Conservation (phyloP, 1,284 basidiomycete genomes). For the Ganoderma lingzhi region DNA sequence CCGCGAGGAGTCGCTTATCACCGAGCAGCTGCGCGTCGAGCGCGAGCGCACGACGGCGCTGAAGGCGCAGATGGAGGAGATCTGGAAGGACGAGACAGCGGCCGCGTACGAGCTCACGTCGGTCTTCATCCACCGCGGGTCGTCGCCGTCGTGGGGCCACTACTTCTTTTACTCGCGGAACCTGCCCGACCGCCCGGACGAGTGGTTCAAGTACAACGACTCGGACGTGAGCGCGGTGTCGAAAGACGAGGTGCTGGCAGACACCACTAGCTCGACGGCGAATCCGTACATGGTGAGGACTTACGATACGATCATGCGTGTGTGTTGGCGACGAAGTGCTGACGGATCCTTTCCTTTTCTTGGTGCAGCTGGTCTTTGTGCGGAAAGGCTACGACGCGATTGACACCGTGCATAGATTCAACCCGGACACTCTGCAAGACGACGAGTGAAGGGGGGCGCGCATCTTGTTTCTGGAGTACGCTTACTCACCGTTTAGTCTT, state of each 20-base stretch:
- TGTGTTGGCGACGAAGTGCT: background rate
- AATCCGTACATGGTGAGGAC: slow-evolving; percentile 82
- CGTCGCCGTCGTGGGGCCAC: slow-evolving; percentile 84
- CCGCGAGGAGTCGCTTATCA: slow-evolving; percentile 60
- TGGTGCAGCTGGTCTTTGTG: slow-evolving; percentile 77
- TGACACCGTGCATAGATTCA: slow-evolving; percentile 77
- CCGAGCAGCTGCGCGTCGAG: slow-evolving; percentile 68
- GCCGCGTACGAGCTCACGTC: slow-evolving; percentile 92
- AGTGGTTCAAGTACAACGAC: slow-evolving; percentile 97
- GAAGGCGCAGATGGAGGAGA: slow-evolving; percentile 75
- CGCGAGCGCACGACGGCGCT: slow-evolving; percentile 62
- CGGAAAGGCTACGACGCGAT: slow-evolving; percentile 78
- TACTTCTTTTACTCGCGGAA: slow-evolving; percentile 91
- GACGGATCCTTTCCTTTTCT: background rate
- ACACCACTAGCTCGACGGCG: slow-evolving; percentile 83
- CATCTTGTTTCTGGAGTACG: no score
- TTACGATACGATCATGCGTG: no score
- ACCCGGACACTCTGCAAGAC: slow-evolving; percentile 35
- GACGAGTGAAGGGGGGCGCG: slow-evolving; percentile 21
- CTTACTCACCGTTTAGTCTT: background rate
- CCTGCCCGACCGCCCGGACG: slow-evolving; percentile 76
- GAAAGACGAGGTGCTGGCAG: slow-evolving; percentile 81
- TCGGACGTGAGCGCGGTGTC: slow-evolving; percentile 77
- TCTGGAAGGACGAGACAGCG: slow-evolving; percentile 79
- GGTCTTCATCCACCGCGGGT: slow-evolving; percentile 96